These are phyloP conservation scores for Buxus sempervirens DNA, from an alignment of 164 flowering plant species.

Conservation along the genomic window DNA sequence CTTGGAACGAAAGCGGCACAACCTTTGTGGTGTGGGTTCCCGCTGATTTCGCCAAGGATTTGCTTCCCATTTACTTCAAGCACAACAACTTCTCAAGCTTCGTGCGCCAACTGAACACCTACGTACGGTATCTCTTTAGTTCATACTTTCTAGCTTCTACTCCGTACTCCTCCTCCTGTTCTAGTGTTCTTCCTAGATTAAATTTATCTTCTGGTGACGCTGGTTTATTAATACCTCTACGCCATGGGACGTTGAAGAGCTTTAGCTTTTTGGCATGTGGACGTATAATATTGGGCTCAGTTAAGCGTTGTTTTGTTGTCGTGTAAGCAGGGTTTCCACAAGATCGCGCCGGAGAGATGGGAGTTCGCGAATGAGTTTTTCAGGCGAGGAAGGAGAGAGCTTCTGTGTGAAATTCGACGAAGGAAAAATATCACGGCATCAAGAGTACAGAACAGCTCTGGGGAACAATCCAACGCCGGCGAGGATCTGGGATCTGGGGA, in stretches of 20 bases:
- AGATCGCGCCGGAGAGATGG: slow-evolving; percentile 70
- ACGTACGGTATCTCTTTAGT: slow-evolving; percentile 28
- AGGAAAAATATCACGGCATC: slow-evolving; percentile 25
- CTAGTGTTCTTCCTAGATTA: background rate
- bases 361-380: slow-evolving; percentile 63
- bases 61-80: slow-evolving; percentile 64
- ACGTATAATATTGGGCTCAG: no score
- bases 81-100: slow-evolving; percentile 76
- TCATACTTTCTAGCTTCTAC: background rate
- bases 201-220: no score
- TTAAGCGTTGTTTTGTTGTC: background rate
- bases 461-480: slow-evolving; percentile 26
- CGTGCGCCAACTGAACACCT: slow-evolving; percentile 72
- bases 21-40: slow-evolving; percentile 64
- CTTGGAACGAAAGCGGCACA: slow-evolving; percentile 71
- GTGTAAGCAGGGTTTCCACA: slow-evolving; percentile 52
- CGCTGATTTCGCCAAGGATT: slow-evolving; percentile 58
- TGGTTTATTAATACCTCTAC: no score
- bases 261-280: no score
- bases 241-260: no score
- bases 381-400: slow-evolving; percentile 46
- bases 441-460: background rate
- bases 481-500: slow-evolving; percentile 47
- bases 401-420: slow-evolving; percentile 55
- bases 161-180: background rate